phyloP scores from a whole-genome alignment of 306 rosid species.

The Vicia faba region DNA sequence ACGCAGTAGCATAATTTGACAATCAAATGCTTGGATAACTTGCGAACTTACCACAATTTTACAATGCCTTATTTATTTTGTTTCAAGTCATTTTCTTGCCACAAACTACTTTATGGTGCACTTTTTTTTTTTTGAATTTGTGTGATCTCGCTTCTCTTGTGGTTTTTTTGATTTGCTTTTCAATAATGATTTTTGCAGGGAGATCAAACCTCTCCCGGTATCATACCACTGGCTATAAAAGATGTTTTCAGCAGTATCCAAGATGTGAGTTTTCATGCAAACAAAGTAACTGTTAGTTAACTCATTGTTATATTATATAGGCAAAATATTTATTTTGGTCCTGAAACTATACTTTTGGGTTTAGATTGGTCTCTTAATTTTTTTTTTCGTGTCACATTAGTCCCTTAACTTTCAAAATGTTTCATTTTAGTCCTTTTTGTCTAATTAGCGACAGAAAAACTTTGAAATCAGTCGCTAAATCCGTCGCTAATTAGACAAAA shows the following conservation, averaged over 20 bases:
- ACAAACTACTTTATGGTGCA: slow-evolving; percentile 18
- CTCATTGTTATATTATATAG: slow-evolving; percentile 24
- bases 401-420: too few species aligned
- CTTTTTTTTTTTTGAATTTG: slow-evolving; percentile 27
- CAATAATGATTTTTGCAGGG: slow-evolving; percentile 61
- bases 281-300: slow-evolving; percentile 22
- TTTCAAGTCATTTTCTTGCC: slow-evolving; percentile 5
- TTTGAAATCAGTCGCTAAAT: too few species aligned
- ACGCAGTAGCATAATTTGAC: slow-evolving; percentile 15
- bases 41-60: slow-evolving; percentile 14
- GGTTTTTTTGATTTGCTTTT: slow-evolving; percentile 33
- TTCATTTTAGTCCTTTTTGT: too few species aligned
- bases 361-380: too few species aligned
- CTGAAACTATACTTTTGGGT: too few species aligned
- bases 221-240: slow-evolving; percentile 96
- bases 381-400: too few species aligned
- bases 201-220: slow-evolving; percentile 85
- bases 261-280: slow-evolving; percentile 71
- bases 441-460: too few species aligned
- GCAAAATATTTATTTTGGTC: too few species aligned
- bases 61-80: not conserved
- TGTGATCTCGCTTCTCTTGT: slow-evolving; percentile 9
- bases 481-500: too few species aligned
- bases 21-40: slow-evolving; percentile 13
- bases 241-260: slow-evolving; percentile 96